Evolutionary conservation across 257 asterid genomes (phyloP), one percentile per base, ranked within the genome.

Genomic region (Thymus quinquecostatus): DNA sequence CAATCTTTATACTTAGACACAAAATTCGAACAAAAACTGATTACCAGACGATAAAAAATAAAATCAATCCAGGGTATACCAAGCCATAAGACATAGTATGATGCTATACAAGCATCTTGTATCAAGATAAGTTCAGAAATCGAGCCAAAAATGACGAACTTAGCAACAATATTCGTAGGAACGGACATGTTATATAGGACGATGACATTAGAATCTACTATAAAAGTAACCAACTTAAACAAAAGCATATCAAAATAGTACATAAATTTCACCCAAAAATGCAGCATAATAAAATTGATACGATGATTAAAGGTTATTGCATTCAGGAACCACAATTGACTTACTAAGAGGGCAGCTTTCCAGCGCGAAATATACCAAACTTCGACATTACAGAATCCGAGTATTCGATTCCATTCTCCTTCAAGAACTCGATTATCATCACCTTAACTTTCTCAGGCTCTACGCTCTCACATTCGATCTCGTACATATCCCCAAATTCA

Each of bases 401-500:
- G 54, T 82, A 86, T 59, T 84, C 87, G 47, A 94, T 79, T 2
- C 64, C 93, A 78, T 94, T 89, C 59, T 88, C 87, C 86, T 91
- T 86, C 78, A 94, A 81, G 74, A 86, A 86, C 32, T 69, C 78
- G 41, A 79, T 93, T 75, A 91, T 88, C 86, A 84, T 84, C 77
- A 29, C 87, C 82, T 88, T 94, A 54, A 73, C 89, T 61, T 68
- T 88, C 68, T 94, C 99, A 13, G 99, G 98, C 79, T 94, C 99
- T 0, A 73, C 29, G 63, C 95, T 94, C 83, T 94, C 97, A 38
- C 99, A 94, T 75, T 94, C 97, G 3, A 94, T 85, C 95, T 91
- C 99, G 21, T 88, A 91, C 79, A 79, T 75, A 78, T 92, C 86
- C 69, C 99, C 98, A 65, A 94, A 94, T 1, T 91, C 93, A 77